Evolutionary conservation across 1,284 basidiomycete genomes (phyloP).

Genomic region (Rhizoctonia solani): DNA sequence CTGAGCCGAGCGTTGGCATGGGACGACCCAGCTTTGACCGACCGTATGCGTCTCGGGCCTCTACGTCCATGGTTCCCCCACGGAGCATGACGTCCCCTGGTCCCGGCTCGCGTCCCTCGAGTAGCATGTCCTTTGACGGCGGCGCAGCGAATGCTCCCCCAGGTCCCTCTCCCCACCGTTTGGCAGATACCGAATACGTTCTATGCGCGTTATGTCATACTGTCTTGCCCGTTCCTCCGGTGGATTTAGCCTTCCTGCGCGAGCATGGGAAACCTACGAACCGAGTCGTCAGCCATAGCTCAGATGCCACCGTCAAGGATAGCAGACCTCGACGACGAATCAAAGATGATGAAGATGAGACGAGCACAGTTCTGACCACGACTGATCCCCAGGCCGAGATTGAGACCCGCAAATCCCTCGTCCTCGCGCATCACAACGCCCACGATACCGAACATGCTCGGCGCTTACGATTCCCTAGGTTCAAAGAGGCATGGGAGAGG

Average conservation of each 20-base stretch:
- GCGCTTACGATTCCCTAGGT: conserved; percentile 17
- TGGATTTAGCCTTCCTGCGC: neutral
- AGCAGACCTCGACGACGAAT: neutral
- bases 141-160: neutral
- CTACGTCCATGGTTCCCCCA: too few relatives aligned
- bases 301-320: conserved; percentile 6
- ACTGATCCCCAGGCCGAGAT: conserved; percentile 11
- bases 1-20: neutral
- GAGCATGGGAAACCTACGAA: neutral
- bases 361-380: conserved; percentile 8
- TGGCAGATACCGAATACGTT: conserved; percentile 18
- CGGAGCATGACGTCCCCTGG: conserved; percentile 9
- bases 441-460: conserved; percentile 12
- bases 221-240: conserved; percentile 10
- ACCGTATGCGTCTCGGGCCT: neutral
- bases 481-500: conserved; percentile 7
- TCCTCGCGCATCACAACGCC: conserved; percentile 8
- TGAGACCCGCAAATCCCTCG: conserved; percentile 15
- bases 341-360: neutral
- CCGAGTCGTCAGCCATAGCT: neutral
- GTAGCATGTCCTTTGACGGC: conserved; percentile 13
- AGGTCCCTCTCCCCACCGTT: neutral
- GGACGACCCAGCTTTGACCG: conserved; percentile 7
- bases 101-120: conserved; percentile 8
- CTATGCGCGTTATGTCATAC: conserved; percentile 25